Percentiles rank a stretch among this genome's conserved stretches.
These are phyloP conservation scores for Xylaria intraflava DNA, from an alignment of 495 filamentous ascomycete species.

Conservation along the genomic window DNA sequence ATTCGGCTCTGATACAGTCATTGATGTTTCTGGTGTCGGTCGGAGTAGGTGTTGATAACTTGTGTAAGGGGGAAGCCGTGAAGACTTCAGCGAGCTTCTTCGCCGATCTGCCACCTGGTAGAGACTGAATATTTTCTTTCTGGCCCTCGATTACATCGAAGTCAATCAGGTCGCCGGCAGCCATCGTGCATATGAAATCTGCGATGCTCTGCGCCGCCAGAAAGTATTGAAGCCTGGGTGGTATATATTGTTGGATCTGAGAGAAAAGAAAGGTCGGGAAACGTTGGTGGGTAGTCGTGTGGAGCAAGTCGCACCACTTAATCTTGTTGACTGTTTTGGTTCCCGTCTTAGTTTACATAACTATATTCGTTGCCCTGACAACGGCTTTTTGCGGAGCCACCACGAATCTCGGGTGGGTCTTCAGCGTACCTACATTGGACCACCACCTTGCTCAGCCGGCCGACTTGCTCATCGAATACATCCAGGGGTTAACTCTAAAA, in stretches of 20 bases:
- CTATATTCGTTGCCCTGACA: slow-evolving; percentile 21
- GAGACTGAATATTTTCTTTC: slow-evolving; percentile 94
- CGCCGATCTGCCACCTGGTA: slow-evolving; percentile 86
- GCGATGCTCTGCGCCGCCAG: slow-evolving; percentile 8
- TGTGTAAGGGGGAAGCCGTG: slow-evolving; percentile 55
- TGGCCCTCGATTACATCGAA: slow-evolving; percentile 95
- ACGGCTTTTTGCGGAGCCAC: slow-evolving; percentile 13
- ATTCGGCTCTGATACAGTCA: slow-evolving; percentile 72
- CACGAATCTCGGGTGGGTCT: not conserved
- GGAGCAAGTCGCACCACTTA: slow-evolving; percentile 12
- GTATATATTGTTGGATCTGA: slow-evolving; percentile 11
- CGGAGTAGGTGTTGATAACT: slow-evolving; percentile 50
- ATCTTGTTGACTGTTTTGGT: slow-evolving; percentile 28
- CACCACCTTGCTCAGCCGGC: too few relatives aligned
- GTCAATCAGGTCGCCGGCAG: slow-evolving; percentile 56
- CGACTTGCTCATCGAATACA: too few relatives aligned
- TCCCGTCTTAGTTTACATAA: not conserved
- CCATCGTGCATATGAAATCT: slow-evolving; percentile 31
- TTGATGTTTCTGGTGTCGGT: slow-evolving; percentile 69
- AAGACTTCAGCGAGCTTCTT: slow-evolving; percentile 81
- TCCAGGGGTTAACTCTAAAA: too few relatives aligned
- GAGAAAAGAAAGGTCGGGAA: not conserved
- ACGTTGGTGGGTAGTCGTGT: not conserved
- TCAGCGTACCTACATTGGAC: not conserved
- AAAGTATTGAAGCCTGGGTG: slow-evolving; percentile 12